phyloP scores from a whole-genome alignment of 805 yeast genomes.

The Metschnikowia aberdeeniae region DNA sequence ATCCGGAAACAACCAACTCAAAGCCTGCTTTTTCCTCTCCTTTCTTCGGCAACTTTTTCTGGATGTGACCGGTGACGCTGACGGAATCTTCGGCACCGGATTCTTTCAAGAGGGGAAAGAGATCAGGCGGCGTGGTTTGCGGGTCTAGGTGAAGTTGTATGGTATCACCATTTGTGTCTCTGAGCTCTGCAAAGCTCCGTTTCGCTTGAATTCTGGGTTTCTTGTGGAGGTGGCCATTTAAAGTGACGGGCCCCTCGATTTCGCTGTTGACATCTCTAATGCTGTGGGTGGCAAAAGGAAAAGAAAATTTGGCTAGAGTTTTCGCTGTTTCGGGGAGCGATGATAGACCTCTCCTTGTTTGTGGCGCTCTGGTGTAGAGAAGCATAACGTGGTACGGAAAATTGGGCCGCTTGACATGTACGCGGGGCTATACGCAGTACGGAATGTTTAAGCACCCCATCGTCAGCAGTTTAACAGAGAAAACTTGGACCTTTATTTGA shows the following conservation, averaged over 20 bases:
- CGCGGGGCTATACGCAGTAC: not conserved
- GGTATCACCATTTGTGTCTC: slow-evolving; percentile 68
- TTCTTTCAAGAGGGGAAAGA: slow-evolving; percentile 39
- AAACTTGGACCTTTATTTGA: too few species aligned
- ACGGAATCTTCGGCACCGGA: slow-evolving; percentile 71
- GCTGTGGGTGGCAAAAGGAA: slow-evolving; percentile 33
- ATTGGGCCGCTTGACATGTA: not conserved
- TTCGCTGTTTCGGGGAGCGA: slow-evolving; percentile 7
- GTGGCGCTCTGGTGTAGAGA: not conserved
- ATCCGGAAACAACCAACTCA: slow-evolving; percentile 54
- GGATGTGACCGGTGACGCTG: slow-evolving; percentile 55
- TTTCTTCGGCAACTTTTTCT: slow-evolving; percentile 25
- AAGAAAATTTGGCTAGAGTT: slow-evolving; percentile 26
- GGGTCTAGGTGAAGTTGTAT: slow-evolving; percentile 47
- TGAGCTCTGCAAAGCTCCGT: slow-evolving; percentile 65
- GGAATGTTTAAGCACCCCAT: too few species aligned
- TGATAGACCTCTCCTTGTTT: not conserved
- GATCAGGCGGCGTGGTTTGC: slow-evolving; percentile 38
- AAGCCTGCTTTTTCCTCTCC: slow-evolving; percentile 25
- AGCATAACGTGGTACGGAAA: not conserved
- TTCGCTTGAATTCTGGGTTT: slow-evolving; percentile 70
- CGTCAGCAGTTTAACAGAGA: too few species aligned
- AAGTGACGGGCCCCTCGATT: slow-evolving; percentile 29
- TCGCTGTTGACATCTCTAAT: slow-evolving; percentile 12
- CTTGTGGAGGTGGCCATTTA: slow-evolving; percentile 83